Evolutionary conservation across 129 eudicot species (phyloP), one percentile per base, ranked within the genome.

Genomic region (Arctium minus): DNA sequence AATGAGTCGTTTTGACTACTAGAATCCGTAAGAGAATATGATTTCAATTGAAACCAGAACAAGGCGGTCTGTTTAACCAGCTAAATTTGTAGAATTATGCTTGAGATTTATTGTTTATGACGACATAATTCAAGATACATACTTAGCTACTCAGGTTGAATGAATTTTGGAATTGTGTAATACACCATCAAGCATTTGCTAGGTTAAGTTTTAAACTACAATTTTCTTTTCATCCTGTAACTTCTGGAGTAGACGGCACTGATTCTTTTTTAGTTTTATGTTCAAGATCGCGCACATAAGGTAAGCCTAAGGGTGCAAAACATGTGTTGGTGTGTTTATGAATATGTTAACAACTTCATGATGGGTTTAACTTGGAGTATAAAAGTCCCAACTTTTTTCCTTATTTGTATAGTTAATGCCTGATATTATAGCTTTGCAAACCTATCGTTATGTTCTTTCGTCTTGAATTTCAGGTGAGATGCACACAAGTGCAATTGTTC

Each of bases 401-500:
- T 35, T 37, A 48, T 71, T n/a, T 79, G 15, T 79, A 79, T 1
- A 29, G 15, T 65, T 68, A 40, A 35, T 32, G 3, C 64, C 42
- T 68, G 8, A 13, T 76, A 31, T 30, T 81, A 12, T 73, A 39
- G 18, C 4, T 9, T 0, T 74, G 22, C 10, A 40, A 39, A 40
- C 32, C 29, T 40, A 74, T 17, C 1, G 8, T 48, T 36, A 70
- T 76, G 70, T 29, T 31, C 15, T 69, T 76, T 70, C 6, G 17
- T 71, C 30, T 71, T 72, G 50, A 79, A 78, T 62, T 83, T 50
- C 74, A 83, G 86, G 83, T 70, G 35, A 46, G 76, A 6, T 15
- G 11, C 64, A 30, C 73, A 48, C 78, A 53, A 56, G 71, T 29
- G 46, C 82, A 62, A n/a, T 67, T 78, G 32, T 72, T 44, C 40